Base-by-base conservation (phyloP, 352 stramenopile species). In the Globisporangium megalacanthum region DNA sequence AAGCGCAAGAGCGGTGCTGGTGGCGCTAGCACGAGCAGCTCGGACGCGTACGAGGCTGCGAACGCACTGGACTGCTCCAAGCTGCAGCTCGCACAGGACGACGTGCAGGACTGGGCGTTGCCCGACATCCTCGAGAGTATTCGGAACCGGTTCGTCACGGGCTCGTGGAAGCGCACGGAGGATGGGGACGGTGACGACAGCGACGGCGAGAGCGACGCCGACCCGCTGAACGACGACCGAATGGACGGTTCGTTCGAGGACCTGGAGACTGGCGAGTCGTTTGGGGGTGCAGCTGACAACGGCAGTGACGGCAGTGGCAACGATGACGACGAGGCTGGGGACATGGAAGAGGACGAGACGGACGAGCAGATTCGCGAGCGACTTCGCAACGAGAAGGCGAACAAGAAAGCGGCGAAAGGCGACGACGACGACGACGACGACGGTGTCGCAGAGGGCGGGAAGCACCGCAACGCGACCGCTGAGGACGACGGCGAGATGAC, bases 161-260 rank as follows among this genome's bases (percentile, higher is more conserved):
- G 96, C n/a, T 95, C 95, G 25, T 98, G 95, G 95, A 92, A 93
- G 49, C 83, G 78, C 39, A 68, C 67, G 19, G 75, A 81, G 41
- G 75, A 81, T 11, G 56, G 58, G 46, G 76, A 73, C 4, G 67
- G 44, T 17, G 78, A 74, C 8, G 68, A 47, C 13, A 77, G 75
- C 10, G 68, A 47, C 9, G 60, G 17, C 10, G 69, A 70, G 2
- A 77, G 59, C 6, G 80, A 86, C 11, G 76, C 64, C 0, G 77
- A 83, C 31, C 75, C 64, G 33, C 52, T 88, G 49, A 93, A 96
- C 33, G 92, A 97, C 54, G 88, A 97, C 0, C 79, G 85, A 36
- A 80, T 98, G 79, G 87, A 96, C 37, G 97, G 96, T 31, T 97
- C 98, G 44, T 99, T 99, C 74, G 96, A 99, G 72, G 96, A 99